phyloP scores from a whole-genome alignment of 331 rosid genomes.

The Malus hybrid region DNA sequence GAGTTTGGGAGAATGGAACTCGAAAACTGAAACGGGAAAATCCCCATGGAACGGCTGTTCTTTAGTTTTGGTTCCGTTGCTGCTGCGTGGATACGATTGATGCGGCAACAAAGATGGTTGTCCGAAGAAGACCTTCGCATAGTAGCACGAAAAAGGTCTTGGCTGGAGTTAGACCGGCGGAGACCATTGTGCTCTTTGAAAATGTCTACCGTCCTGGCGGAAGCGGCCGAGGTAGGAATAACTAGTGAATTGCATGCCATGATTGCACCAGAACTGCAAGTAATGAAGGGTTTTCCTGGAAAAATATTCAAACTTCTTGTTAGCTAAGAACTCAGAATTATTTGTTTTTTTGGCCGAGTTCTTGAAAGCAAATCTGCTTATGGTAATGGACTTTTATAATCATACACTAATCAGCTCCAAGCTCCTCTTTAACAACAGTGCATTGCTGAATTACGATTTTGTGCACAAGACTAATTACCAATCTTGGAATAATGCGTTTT shows the following conservation, averaged over 20 bases:
- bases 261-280: slow-evolving; percentile 7
- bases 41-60: slow-evolving; percentile 35
- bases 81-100: slow-evolving; percentile 35
- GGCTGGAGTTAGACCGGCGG: slow-evolving; percentile 48
- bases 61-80: slow-evolving; percentile 45
- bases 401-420: background rate
- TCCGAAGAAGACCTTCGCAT: slow-evolving; percentile 58
- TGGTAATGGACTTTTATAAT: slow-evolving; percentile 24
- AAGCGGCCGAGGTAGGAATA: slow-evolving; percentile 46
- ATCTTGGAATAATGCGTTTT: background rate
- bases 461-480: background rate
- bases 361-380: slow-evolving; percentile 18
- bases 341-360: slow-evolving; percentile 5
- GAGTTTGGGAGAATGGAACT: slow-evolving; percentile 54
- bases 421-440: slow-evolving; percentile 42
- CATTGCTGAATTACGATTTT: background rate
- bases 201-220: slow-evolving; percentile 25
- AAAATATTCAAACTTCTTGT: background rate
- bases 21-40: slow-evolving; percentile 55
- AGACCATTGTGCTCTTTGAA: slow-evolving; percentile 35
- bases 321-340: background rate
- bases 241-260: slow-evolving; percentile 49
- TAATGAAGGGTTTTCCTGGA: background rate
- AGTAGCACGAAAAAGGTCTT: slow-evolving; percentile 29
- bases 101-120: slow-evolving; percentile 43